Base-by-base conservation (phyloP, 768 basidiomycete genomes). In the Pulveroboletus sp. region DNA sequence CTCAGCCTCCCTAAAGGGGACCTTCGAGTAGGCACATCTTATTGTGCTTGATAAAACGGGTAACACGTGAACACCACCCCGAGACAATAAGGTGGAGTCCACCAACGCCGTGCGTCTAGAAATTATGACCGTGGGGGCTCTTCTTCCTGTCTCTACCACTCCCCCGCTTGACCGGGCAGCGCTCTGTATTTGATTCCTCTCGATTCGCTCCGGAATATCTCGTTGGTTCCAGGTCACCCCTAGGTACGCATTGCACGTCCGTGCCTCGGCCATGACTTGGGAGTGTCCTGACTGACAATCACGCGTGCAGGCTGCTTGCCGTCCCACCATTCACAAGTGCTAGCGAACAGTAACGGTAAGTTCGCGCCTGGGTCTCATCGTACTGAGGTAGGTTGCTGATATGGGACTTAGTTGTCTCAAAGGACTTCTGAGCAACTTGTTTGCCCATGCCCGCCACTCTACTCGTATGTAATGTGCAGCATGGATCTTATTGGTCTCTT, bases 1-100 rank as follows among this genome's bases (percentile, higher is more conserved):
- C 32, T 6, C 12, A 33, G 32, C 32, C 30, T 31, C 12, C 6
- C 9, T 18, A 27, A 46, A 39, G 17, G 44, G n/a, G 12, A 41
- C 8, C 12, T 11, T 61, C 43, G 50, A 52, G 15, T 54, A 54
- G 31, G 9, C 7, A 11, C 26, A 26, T 49, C 53, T 59, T 68
- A 68, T 66, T 66, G 65, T 68, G 51, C 44, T 31, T 12, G 55
- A 53, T 38, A 54, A 59, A 68, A 52, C 41, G 32, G 54, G 49
- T n/a, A 56, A 47, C 52, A 51, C 44, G 42, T 54, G 54, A 3
- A 41, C 40, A 27, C 35, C 35, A 21, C 31, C 43, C 24, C 45
- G 51, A 56, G 51, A 67, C 65, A 63, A 65, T 67, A n/a, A n/a
- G n/a, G n/a, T 63, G 37, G 43, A 46, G 39, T 28, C 43, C 44